These are phyloP conservation scores for Fonsecaea monophora DNA, from an alignment of 2,329 filamentous ascomycete species.

Conservation along the genomic window DNA sequence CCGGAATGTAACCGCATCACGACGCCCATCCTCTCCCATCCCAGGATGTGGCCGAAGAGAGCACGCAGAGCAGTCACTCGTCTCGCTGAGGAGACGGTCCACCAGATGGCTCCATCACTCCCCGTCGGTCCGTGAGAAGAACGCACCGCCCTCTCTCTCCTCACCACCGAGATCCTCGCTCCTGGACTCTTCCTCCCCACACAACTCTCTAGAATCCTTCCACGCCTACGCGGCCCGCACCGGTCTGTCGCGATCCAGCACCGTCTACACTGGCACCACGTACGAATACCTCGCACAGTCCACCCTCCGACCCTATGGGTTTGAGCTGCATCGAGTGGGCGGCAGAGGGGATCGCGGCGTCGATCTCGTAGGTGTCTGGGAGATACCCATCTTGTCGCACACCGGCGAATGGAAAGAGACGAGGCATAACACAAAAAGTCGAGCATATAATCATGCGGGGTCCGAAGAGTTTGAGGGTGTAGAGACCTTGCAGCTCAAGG, in stretches of 20 bases:
- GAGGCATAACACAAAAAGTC: not conserved
- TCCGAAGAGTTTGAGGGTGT: conserved; percentile 1
- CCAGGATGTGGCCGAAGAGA: not conserved
- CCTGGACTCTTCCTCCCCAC: conserved; percentile 19
- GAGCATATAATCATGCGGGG: not conserved
- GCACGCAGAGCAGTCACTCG: not conserved
- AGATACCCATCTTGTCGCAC: conserved; percentile 44
- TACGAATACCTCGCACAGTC: conserved; percentile 56
- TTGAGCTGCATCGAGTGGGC: conserved; percentile 53
- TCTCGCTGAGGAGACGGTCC: not conserved
- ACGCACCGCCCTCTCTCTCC: not conserved
- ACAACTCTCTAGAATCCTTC: conserved; percentile 47
- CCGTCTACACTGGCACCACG: conserved; percentile 53
- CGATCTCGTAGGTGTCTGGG: conserved; percentile 56
- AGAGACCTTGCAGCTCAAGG: conserved; percentile 47
- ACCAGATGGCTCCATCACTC: conserved; percentile 3
- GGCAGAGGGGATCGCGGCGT: conserved; percentile 55
- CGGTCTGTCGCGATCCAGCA: conserved; percentile 47
- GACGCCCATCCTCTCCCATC: not conserved
- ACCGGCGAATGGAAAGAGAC: conserved; percentile 16
- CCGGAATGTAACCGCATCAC: not conserved
- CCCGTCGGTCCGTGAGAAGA: not conserved
- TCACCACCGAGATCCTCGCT: not conserved
- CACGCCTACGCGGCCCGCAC: conserved; percentile 50
- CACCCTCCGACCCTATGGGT: conserved; percentile 49